Percentiles rank a stretch among this genome's conserved stretches.
Conservation (phyloP, 2,329 filamentous ascomycete species). For the Claviceps paspali region DNA sequence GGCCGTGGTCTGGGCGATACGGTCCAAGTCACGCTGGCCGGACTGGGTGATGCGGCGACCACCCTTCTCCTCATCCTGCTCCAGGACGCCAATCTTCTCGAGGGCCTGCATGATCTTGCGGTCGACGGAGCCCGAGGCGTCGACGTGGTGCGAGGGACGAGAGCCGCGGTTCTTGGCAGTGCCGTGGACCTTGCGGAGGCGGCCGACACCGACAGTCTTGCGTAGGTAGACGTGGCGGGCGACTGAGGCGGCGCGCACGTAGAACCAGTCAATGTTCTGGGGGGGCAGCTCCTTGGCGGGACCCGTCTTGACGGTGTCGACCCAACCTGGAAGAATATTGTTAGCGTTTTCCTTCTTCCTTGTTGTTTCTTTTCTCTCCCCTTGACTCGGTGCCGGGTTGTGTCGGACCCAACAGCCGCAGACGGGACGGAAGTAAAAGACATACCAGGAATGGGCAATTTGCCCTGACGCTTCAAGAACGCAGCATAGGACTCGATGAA, state of each 20-base stretch:
- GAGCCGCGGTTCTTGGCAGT: conserved; percentile 93
- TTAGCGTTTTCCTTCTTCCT: no score
- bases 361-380: no score
- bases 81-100: conserved; percentile 97
- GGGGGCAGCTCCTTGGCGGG: conserved; percentile 93
- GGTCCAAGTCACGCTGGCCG: conserved; percentile 98
- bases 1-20: conserved; percentile 68
- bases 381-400: no score
- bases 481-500: conserved; percentile 76
- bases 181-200: conserved; percentile 92
- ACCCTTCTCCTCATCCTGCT: conserved; percentile 97
- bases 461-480: conserved; percentile 90
- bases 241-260: conserved; percentile 79
- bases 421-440: no score
- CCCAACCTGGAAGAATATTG: conserved; percentile 94
- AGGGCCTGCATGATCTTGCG: conserved; percentile 94
- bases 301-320: conserved; percentile 98
- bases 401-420: no score
- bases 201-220: conserved; percentile 98
- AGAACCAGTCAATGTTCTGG: conserved; percentile 97
- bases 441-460: conserved; percentile 79
- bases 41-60: conserved; percentile 95
- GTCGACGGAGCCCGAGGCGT: conserved; percentile 90
- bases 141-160: conserved; percentile 84
- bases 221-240: conserved; percentile 98